Conservation (phyloP, 331 rosid species). For the Arachis monticola region DNA sequence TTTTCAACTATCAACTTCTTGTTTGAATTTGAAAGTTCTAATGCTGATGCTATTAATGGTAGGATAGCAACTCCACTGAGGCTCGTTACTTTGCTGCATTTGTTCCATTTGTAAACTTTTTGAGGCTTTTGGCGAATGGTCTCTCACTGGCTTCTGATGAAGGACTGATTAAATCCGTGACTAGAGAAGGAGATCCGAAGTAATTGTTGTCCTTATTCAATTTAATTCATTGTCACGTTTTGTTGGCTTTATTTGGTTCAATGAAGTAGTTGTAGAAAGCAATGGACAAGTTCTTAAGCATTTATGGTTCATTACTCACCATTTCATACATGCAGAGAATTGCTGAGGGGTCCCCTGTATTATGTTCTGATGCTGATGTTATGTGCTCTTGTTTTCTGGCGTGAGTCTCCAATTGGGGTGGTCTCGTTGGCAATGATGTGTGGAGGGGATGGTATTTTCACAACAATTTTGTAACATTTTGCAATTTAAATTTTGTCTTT, state of each 20-base stretch:
- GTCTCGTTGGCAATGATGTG: conserved; percentile 91
- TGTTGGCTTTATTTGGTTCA: conserved; percentile 8
- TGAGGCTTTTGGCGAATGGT: conserved; percentile 85
- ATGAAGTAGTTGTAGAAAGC: background rate
- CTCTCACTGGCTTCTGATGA: conserved; percentile 67
- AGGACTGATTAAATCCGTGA: conserved; percentile 76
- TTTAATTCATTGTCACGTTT: conserved; percentile 9
- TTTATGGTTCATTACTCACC: conserved; percentile 15
- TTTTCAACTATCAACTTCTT: no score
- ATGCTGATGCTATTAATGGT: conserved; percentile 71
- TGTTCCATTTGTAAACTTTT: conserved; percentile 81
- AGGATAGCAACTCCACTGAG: conserved; percentile 76
- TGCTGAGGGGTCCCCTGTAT: conserved; percentile 84
- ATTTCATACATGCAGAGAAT: conserved; percentile 71
- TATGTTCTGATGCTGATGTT: conserved; percentile 69
- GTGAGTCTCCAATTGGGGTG: conserved; percentile 82
- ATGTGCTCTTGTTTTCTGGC: conserved; percentile 79
- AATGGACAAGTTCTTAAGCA: background rate
- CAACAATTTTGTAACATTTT: conserved; percentile 15
- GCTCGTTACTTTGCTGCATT: conserved; percentile 95
- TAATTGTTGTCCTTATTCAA: conserved; percentile 37
- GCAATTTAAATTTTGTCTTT: conserved; percentile 10
- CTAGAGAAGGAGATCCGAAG: conserved; percentile 85
- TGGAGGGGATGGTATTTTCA: conserved; percentile 81
- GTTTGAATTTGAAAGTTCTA: conserved; percentile 24